Evolutionary conservation across 192 early-diverging fungal species (phyloP).

Genomic region (Podila horticola): DNA sequence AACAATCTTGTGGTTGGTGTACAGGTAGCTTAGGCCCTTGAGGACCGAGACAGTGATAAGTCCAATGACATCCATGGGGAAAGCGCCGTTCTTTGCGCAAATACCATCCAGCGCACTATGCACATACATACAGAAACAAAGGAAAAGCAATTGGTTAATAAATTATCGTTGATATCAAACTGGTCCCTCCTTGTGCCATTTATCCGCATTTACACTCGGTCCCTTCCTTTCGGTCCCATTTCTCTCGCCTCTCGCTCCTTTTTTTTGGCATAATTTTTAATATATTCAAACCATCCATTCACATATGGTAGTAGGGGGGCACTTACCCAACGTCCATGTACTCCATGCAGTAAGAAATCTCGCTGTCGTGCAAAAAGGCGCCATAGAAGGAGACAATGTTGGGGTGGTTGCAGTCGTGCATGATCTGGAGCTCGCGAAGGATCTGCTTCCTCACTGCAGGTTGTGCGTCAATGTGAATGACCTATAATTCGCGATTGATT

Average conservation of each 20-base stretch:
- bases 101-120: constrained; percentile 87
- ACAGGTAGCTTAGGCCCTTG: constrained; percentile 85
- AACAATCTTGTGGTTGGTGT: constrained; percentile 90
- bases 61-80: constrained; percentile 89
- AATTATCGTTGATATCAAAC: too few relatives aligned
- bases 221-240: too few relatives aligned
- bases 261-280: background rate
- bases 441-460: constrained; percentile 87
- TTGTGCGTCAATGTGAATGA: constrained; percentile 68
- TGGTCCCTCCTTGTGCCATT: too few relatives aligned
- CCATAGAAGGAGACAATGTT: constrained; percentile 99
- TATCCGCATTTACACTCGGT: too few relatives aligned
- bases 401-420: constrained; percentile 94
- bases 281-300: background rate
- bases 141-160: background rate
- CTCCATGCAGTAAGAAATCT: constrained; percentile 97
- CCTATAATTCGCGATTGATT: too few relatives aligned
- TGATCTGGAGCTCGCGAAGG: constrained; percentile 93
- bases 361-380: constrained; percentile 87
- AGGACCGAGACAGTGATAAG: constrained; percentile 86
- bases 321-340: constrained; percentile 91
- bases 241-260: background rate
- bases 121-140: background rate
- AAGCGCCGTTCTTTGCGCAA: constrained; percentile 90
- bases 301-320: background rate